Evolutionary conservation across 108 stramenopile species (phyloP).

Genomic region (Cyclotella kingstonii): DNA sequence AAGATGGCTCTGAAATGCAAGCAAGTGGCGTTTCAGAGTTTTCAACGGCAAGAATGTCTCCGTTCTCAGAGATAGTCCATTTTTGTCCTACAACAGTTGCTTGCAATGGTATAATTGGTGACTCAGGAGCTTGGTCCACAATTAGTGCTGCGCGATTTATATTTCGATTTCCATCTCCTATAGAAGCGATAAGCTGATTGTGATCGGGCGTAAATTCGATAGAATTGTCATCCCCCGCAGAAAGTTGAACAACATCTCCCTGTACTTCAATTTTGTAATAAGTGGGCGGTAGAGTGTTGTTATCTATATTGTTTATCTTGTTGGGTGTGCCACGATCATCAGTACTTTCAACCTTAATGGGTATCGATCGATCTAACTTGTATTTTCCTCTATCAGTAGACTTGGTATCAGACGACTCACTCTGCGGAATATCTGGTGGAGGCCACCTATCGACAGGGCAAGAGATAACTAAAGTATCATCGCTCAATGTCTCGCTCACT

Average conservation of each 20-base stretch:
- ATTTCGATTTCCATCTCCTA: not conserved
- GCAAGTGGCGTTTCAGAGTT: too few species aligned
- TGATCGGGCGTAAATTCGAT: constrained; percentile 12
- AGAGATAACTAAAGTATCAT: constrained; percentile 12
- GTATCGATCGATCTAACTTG: constrained; percentile 2
- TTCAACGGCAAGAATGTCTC: constrained; percentile 1
- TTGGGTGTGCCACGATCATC: constrained; percentile 11
- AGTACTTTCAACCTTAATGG: constrained; percentile 9
- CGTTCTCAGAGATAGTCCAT: constrained; percentile 12
- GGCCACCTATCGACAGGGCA: constrained; percentile 10
- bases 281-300: not conserved
- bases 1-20: not conserved
- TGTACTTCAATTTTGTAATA: constrained; percentile 30
- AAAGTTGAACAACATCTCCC: constrained; percentile 9
- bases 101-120: constrained; percentile 1
- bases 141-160: constrained; percentile 11
- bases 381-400: not conserved
- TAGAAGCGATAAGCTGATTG: constrained; percentile 1
- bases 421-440: constrained; percentile 3
- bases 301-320: not conserved
- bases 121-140: constrained; percentile 1
- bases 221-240: constrained; percentile 18
- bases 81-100: not conserved
- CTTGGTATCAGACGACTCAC: constrained; percentile 17
- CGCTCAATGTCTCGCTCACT: not conserved